Conservation (phyloP, 257 asterid genomes). For the Gardenia jasminoides region DNA sequence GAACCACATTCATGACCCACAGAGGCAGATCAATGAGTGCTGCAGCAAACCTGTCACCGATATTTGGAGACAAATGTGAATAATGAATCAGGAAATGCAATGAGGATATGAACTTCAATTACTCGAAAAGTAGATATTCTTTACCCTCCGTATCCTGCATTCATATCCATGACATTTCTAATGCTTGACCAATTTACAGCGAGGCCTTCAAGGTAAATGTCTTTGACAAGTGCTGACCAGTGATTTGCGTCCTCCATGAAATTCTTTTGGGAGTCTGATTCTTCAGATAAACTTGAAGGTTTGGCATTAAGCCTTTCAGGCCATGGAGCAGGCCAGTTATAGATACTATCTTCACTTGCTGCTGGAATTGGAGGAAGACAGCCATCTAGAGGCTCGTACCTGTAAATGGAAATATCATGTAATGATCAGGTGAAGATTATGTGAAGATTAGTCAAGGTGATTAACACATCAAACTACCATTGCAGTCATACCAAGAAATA, state of each 20-base stretch:
- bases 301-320: slow-evolving; percentile 64
- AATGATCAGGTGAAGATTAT: neutral
- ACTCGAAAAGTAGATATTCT: slow-evolving; percentile 19
- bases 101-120: neutral
- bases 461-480: neutral
- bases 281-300: slow-evolving; percentile 57
- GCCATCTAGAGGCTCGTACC: slow-evolving; percentile 77
- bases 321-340: slow-evolving; percentile 84
- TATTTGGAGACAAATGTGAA: neutral
- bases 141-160: slow-evolving; percentile 94
- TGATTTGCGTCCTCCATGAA: slow-evolving; percentile 65
- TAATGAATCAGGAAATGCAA: neutral
- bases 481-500: slow-evolving; percentile 57
- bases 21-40: slow-evolving; percentile 59
- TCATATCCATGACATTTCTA: slow-evolving; percentile 94
- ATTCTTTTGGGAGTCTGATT: slow-evolving; percentile 50
- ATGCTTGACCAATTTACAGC: slow-evolving; percentile 64
- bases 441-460: neutral
- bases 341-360: slow-evolving; percentile 16
- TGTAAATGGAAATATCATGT: slow-evolving; percentile 28
- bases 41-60: slow-evolving; percentile 69
- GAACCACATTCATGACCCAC: slow-evolving; percentile 94
- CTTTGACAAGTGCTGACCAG: slow-evolving; percentile 84
- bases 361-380: slow-evolving; percentile 57
- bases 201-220: slow-evolving; percentile 71